Evolutionary conservation across 257 asterid genomes (phyloP).

Genomic region (Forsythia suspensa): DNA sequence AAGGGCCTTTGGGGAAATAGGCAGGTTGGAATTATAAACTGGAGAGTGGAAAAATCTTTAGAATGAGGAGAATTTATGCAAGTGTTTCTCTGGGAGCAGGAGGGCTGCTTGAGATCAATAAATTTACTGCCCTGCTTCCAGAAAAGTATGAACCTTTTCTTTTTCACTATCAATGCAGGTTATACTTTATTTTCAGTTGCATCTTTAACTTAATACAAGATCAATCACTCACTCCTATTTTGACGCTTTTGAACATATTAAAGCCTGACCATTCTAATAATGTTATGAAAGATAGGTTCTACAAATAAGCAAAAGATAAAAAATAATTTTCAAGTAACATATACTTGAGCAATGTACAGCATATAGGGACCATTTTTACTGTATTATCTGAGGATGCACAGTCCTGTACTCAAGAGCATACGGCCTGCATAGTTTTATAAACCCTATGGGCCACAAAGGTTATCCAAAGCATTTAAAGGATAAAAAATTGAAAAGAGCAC

Average conservation of each 20-base stretch:
- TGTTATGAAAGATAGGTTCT: not conserved
- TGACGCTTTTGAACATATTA: not conserved
- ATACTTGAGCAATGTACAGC: not conserved
- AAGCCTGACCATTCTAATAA: not conserved
- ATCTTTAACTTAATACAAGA: not conserved
- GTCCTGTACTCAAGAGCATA: not conserved
- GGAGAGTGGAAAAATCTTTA: too few species aligned
- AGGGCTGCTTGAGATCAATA: too few species aligned
- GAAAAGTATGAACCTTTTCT: not conserved
- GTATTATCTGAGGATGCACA: not conserved
- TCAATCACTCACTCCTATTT: not conserved
- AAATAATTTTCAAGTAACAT: not conserved
- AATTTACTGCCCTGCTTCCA: too few species aligned
- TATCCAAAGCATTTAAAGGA: not conserved
- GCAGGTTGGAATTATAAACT: too few species aligned
- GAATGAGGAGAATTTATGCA: too few species aligned
- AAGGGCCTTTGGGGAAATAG: too few species aligned
- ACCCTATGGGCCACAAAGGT: not conserved
- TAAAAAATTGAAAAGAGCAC: not conserved
- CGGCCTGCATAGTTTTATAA: not conserved
- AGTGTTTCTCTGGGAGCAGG: too few species aligned
- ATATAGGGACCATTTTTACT: not conserved
- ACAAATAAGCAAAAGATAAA: not conserved
- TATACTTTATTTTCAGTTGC: not conserved
- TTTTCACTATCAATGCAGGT: not conserved